A percentile compares a stretch with the other conserved stretches of the same genome.
Conservation (phyloP, 352 stramenopile species). For the Phytopythium litorale region DNA sequence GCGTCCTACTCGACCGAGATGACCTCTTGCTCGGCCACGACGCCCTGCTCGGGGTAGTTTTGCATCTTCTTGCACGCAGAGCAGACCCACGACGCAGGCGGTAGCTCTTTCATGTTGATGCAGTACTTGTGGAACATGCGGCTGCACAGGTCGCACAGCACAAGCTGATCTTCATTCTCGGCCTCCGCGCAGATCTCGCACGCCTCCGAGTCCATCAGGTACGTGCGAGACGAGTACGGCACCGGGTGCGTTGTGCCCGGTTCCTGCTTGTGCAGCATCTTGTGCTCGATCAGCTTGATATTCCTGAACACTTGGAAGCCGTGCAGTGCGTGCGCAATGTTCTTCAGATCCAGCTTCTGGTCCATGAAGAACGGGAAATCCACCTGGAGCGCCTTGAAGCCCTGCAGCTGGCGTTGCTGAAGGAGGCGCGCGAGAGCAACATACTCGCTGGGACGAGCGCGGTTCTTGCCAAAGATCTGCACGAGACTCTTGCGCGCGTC, state of each 20-base stretch:
- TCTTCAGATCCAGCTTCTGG: conserved; percentile 79
- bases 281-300: conserved; percentile 75
- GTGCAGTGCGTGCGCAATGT: conserved; percentile 78
- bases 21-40: conserved; percentile 44
- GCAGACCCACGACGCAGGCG: conserved; percentile 78
- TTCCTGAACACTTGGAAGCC: conserved; percentile 81
- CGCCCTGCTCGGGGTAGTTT: conserved; percentile 56
- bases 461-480: conserved; percentile 82
- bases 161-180: conserved; percentile 66
- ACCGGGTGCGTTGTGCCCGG: conserved; percentile 47
- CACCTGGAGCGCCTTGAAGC: conserved; percentile 79
- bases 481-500: conserved; percentile 75
- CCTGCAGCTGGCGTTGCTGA: conserved; percentile 71
- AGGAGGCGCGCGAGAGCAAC: conserved; percentile 61
- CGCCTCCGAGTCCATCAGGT: conserved; percentile 69
- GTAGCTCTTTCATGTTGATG: conserved; percentile 73
- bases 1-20: conserved; percentile 61
- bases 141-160: conserved; percentile 82
- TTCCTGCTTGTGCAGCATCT: conserved; percentile 69
- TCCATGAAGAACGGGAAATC: conserved; percentile 79
- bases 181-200: conserved; percentile 55
- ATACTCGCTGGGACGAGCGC: conserved; percentile 63
- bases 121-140: conserved; percentile 83
- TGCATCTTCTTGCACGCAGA: conserved; percentile 63
- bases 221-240: conserved; percentile 63